phyloP scores from a whole-genome alignment of 371 early-diverging fungal genomes.

The Rhizopus microsporus region DNA sequence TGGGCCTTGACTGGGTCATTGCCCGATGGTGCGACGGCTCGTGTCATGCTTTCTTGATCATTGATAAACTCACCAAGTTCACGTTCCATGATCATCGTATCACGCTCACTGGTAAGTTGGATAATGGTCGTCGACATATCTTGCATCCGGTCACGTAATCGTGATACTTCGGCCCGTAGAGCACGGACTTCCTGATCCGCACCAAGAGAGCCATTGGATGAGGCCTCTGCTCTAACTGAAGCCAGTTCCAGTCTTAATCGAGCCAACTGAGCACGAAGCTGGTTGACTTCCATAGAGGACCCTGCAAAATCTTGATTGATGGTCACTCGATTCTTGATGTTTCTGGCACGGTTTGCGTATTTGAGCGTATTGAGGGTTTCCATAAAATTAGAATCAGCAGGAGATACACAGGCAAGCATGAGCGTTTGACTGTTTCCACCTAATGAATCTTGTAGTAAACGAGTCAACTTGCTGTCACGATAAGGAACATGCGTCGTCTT shows the following conservation, averaged over 20 bases:
- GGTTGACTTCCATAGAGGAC: conserved; percentile 64
- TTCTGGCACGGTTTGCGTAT: conserved; percentile 89
- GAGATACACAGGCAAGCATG: conserved; percentile 93
- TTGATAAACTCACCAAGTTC: conserved; percentile 46
- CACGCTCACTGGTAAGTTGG: conserved; percentile 62
- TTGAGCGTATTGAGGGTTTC: conserved; percentile 93
- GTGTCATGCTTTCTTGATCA: conserved; percentile 7
- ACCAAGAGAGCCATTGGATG: neutral
- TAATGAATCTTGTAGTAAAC: conserved; percentile 95
- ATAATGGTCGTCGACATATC: conserved; percentile 51
- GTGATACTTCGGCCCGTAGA: conserved; percentile 47
- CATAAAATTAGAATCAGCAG: conserved; percentile 75
- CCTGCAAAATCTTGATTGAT: conserved; percentile 76
- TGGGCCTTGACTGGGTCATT: conserved; percentile 33
- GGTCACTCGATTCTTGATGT: conserved; percentile 82
- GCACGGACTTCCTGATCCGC: conserved; percentile 52
- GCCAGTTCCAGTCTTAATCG: conserved; percentile 69
- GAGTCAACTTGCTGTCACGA: conserved; percentile 98
- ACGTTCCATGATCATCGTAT: conserved; percentile 60
- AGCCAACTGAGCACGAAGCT: conserved; percentile 71
- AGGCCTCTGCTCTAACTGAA: conserved; percentile 42
- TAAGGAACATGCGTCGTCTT: conserved; percentile 85
- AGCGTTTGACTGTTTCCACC: conserved; percentile 93
- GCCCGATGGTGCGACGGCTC: neutral
- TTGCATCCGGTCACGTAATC: conserved; percentile 57